These are phyloP conservation scores for Fusarium longipes DNA, from an alignment of 2,329 filamentous ascomycete species.

Conservation along the genomic window DNA sequence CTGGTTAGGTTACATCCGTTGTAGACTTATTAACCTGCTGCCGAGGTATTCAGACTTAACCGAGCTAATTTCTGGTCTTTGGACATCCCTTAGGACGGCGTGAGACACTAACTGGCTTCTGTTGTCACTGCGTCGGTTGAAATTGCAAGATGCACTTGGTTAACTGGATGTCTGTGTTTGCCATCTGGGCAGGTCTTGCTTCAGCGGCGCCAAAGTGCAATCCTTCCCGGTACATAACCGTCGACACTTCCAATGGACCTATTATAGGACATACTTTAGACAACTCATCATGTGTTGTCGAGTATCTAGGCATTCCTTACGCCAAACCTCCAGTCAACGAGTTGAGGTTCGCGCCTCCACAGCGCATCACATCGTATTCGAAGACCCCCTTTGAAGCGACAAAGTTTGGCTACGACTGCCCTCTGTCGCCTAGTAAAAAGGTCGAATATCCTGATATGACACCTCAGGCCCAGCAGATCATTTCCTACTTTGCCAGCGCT, in stretches of 20 bases:
- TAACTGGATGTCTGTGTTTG: neutral
- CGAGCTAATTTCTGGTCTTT: neutral
- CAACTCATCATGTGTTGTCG: conserved; percentile 48
- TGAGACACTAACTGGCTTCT: neutral
- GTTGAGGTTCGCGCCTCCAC: conserved; percentile 53
- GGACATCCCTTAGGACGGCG: neutral
- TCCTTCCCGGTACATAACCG: conserved; percentile 35
- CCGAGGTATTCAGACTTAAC: neutral
- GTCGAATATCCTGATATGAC: conserved; percentile 38
- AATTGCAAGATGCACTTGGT: conserved; percentile 14
- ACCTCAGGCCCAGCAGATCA: conserved; percentile 35
- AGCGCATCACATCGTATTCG: conserved; percentile 34
- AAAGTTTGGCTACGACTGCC: conserved; percentile 38
- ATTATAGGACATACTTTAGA: conserved; percentile 50
- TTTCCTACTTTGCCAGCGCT: conserved; percentile 36
- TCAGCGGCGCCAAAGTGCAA: conserved; percentile 28
- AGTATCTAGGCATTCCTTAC: conserved; percentile 56
- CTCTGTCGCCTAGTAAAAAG: conserved; percentile 26
- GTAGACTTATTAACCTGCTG: neutral
- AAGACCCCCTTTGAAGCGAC: conserved; percentile 19
- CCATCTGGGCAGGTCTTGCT: conserved; percentile 19
- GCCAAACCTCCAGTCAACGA: conserved; percentile 52
- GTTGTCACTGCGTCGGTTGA: neutral
- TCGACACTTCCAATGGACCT: conserved; percentile 49
- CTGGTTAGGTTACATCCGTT: neutral